Evolutionary conservation across 345 rosid species (phyloP).

Genomic region (Garcia nutans): DNA sequence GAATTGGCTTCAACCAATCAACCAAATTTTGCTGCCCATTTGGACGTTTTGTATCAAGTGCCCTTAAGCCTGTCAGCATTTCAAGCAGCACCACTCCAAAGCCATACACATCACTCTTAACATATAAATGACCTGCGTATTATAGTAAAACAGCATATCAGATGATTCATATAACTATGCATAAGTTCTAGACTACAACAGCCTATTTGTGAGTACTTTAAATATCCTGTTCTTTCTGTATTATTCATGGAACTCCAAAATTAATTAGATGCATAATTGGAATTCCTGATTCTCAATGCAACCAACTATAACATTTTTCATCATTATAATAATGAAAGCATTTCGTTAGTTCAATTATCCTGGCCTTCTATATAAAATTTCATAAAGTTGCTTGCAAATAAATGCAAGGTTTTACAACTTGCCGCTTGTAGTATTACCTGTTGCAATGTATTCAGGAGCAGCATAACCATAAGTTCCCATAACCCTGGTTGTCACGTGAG

Average conservation of each 20-base stretch:
- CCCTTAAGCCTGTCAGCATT: conserved; percentile 52
- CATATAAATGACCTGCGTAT: conserved; percentile 53
- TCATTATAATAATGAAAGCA: neutral
- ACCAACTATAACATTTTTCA: no score
- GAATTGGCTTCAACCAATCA: conserved; percentile 51
- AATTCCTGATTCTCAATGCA: neutral
- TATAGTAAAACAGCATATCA: neutral
- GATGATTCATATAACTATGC: neutral
- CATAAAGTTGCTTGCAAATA: neutral
- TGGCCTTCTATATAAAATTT: neutral
- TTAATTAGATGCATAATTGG: neutral
- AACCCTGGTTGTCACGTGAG: conserved; percentile 45
- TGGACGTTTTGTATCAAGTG: conserved; percentile 42
- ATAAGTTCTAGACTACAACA: neutral
- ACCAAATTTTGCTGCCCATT: conserved; percentile 46
- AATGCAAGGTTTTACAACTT: neutral
- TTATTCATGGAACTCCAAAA: neutral
- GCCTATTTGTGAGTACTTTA: neutral
- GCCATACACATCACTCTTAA: conserved; percentile 71
- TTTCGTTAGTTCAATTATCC: neutral
- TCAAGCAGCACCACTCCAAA: conserved; percentile 70
- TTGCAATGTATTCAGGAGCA: conserved; percentile 71
- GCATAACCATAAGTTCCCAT: conserved; percentile 53
- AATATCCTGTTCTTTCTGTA: neutral
- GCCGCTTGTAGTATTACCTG: conserved; percentile 39